Evolutionary conservation across 768 basidiomycete species (phyloP).

Genomic region (Lentinula guzmanii): DNA sequence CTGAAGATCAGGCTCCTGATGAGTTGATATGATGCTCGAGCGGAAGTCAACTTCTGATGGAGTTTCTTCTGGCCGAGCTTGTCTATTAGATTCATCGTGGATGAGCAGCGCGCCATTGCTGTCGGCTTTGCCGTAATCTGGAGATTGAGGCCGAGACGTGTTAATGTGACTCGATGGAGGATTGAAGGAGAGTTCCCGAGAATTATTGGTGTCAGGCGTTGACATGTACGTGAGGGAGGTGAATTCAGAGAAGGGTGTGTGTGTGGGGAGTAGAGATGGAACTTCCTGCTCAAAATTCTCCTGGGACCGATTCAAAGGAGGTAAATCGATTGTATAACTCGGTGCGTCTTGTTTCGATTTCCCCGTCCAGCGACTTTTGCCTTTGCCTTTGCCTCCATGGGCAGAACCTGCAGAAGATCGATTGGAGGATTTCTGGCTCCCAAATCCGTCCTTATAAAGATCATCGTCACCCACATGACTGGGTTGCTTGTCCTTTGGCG

Average conservation of each 20-base stretch:
- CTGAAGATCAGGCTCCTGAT: background rate
- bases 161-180: constrained; percentile 6
- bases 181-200: constrained; percentile 9
- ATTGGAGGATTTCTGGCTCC: constrained; percentile 8
- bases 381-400: background rate
- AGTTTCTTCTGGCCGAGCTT: constrained; percentile 4
- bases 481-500: constrained; percentile 16
- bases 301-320: background rate
- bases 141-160: constrained; percentile 8
- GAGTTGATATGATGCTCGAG: background rate
- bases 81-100: background rate
- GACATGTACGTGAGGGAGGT: constrained; percentile 19
- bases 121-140: constrained; percentile 11
- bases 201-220: constrained; percentile 12
- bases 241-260: constrained; percentile 11
- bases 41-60: background rate
- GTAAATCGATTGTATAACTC: constrained; percentile 10
- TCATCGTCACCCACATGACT: constrained; percentile 15
- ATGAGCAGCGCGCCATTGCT: constrained; percentile 11
- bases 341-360: constrained; percentile 1
- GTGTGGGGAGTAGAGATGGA: background rate
- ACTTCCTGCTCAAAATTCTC: background rate
- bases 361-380: constrained; percentile 7
- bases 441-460: constrained; percentile 19
- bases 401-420: constrained; percentile 8